Evolutionary conservation across 2,329 filamentous ascomycete genomes (phyloP), one percentile per base, ranked within the genome.

Genomic region (Monosporascus cannonballus): DNA sequence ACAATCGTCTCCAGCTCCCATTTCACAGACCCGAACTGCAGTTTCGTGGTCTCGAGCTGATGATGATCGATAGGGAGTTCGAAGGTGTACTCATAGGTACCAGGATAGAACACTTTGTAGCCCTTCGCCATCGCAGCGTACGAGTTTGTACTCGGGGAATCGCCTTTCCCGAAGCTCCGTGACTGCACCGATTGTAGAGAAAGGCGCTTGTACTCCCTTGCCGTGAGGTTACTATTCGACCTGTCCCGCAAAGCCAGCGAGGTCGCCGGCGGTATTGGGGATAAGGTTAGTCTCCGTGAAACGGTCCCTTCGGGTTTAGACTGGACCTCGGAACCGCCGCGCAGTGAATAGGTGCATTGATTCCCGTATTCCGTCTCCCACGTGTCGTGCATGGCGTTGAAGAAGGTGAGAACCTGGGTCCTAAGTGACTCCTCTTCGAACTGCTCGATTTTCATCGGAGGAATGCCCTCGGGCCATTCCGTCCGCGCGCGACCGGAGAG

Each of bases 381-480:
- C 3, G 75, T 75, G 52, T 81, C 76, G 56, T 84, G 80, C 65
- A 80, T 74, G 47, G 88, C 87, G 64, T 96, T 95, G 76, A 96
- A 99, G 67, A 97, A 97, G 0, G 87, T 93, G 71, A 90, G 85
- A 18, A 85, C 93, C 64, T 96, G 92, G 41, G 89, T 93, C 70
- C 95, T 86, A 54, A 97, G 78, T 3, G 85, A 89, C 60, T 94
- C 88, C 57, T 90, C 88, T 66, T 97, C 91, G 62, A 84, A 87
- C 50, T 90, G 84, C 41, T 96, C 89, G 1, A 86, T 80, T 69
- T 96, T 96, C 53, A 86, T 80, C 0, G 92, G 91, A 3, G 94
- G 93, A 30, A 97, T 94, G 49, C 91, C 90, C 74, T 97, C 94
- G 17, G 94, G 93, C 94, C 94, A 99, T 66, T 96, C 91, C 1